Conservation (phyloP, 257 asterid species). For the Salvia splendens region DNA sequence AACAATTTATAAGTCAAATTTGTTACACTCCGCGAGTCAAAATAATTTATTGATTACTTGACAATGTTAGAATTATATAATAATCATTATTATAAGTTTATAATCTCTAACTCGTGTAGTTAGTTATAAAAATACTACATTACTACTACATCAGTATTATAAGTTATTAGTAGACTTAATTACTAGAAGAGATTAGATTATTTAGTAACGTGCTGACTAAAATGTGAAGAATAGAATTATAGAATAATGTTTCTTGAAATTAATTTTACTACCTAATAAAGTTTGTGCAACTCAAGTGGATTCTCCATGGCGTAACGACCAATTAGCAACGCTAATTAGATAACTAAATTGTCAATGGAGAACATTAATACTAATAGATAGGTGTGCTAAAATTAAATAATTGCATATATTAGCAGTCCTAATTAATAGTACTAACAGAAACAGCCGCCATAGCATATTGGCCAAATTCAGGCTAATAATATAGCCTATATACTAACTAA, state of each 20-base stretch:
- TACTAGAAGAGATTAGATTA: not conserved
- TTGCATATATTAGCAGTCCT: constrained; percentile 26
- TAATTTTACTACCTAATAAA: too few species aligned
- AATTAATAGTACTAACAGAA: not conserved
- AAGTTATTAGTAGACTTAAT: not conserved
- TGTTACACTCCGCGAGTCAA: not conserved
- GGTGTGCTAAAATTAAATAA: constrained; percentile 24
- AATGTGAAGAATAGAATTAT: too few species aligned
- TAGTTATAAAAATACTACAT: too few species aligned
- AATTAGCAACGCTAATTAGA: not conserved
- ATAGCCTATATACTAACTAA: too few species aligned
- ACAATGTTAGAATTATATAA: not conserved
- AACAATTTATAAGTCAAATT: constrained; percentile 12
- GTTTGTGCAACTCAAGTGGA: not conserved
- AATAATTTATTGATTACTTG: not conserved
- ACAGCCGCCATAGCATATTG: constrained; percentile 12
- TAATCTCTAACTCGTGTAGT: not conserved
- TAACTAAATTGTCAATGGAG: constrained; percentile 1
- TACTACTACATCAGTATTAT: not conserved
- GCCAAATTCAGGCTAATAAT: not conserved
- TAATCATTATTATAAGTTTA: not conserved
- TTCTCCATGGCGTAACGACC: not conserved
- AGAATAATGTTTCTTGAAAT: too few species aligned
- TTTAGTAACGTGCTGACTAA: not conserved
- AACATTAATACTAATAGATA: not conserved